phyloP scores from a whole-genome alignment of 371 early-diverging fungal species.

The Lichtheimia ornata region DNA sequence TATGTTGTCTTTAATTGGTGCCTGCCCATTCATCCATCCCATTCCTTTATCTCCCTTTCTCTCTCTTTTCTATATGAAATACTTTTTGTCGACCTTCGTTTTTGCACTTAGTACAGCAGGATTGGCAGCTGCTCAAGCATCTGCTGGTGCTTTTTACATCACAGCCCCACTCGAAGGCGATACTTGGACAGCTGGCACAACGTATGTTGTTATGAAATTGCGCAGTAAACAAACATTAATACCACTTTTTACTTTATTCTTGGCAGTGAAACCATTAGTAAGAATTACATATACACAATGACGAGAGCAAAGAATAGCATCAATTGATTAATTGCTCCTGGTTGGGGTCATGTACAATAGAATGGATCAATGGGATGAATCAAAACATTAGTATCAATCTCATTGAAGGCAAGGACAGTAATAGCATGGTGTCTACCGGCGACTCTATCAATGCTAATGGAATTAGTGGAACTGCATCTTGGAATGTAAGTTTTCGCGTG shows the following conservation, averaged over 20 bases:
- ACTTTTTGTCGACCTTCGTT: not conserved
- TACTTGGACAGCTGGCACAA: not conserved
- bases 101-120: not conserved
- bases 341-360: not conserved
- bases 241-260: not conserved
- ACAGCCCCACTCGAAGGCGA: not conserved
- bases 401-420: conserved; percentile 12
- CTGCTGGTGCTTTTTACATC: not conserved
- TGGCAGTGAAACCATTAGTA: not conserved
- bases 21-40: not conserved
- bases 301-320: not conserved
- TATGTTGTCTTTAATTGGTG: no score
- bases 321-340: not conserved
- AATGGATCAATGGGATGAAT: conserved; percentile 14
- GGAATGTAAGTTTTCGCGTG: conserved; percentile 11
- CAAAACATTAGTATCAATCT: conserved; percentile 10
- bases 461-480: conserved; percentile 5
- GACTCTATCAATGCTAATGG: conserved; percentile 15
- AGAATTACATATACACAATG: not conserved
- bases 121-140: not conserved
- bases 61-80: not conserved
- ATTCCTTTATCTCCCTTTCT: not conserved
- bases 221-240: not conserved
- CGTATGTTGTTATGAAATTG: not conserved
- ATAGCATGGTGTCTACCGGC: conserved; percentile 14